Evolutionary conservation across 2,329 filamentous ascomycete genomes (phyloP), one percentile per base, ranked within the genome.

Genomic region (Pestalotiopsis sp.): DNA sequence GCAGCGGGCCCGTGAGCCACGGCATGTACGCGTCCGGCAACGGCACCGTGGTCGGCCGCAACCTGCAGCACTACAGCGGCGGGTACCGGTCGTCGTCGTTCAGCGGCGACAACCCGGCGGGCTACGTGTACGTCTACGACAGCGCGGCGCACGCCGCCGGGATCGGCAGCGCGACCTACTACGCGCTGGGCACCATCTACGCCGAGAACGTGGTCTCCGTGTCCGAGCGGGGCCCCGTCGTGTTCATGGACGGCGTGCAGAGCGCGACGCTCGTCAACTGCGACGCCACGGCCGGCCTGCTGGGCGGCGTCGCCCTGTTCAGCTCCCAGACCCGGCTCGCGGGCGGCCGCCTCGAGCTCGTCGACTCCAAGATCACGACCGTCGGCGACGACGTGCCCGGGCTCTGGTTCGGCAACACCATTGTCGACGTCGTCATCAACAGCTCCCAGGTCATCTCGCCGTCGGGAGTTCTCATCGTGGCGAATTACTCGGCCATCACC

Each of bases 381-480:
- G n/a, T 66, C 14, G 64, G 64, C n/a, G 57, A 52, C 45, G 62
- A 66, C 49, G 52, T 66, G 3, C 64, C 64, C 4, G 64, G 64
- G 6, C 64, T 66, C 9, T 66, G 64, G 64, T 66, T 66, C 45
- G 64, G 64, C 17, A 66, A 66, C 31, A 66, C 64, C 25, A 66
- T 66, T n/a, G 49, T 66, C 31, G 49, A 66, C 31, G 49, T 66
- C 4, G 14, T 38, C 49, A 66, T 66, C 64, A 38, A 57, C 45
- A 66, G 49, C 49, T 27, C 41, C n/a, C 45, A 66, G 49, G 52
- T 66, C 20, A 20, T 66, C 25, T 27, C 45, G 7, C 64, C 64
- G 5, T 57, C 45, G 14, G 36, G 31, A 7, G 45, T 66, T 3
- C 49, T 66, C 9, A 66, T 66, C 23, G 64, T 66, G 9, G 64